Evolutionary conservation across 116 monocot genomes (phyloP).

Genomic region (Dioscorea cayenensis): DNA sequence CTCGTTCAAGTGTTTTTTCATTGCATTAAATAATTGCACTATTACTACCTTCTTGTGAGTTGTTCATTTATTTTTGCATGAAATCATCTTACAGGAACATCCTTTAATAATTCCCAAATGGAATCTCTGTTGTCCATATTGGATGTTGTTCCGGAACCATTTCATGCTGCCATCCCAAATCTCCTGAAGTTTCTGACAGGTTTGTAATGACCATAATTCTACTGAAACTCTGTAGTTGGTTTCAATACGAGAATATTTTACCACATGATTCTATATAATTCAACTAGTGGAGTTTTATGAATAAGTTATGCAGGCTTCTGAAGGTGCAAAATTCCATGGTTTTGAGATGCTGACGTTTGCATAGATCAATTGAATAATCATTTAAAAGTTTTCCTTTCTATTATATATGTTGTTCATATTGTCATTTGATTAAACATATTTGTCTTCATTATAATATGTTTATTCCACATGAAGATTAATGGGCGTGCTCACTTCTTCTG

Average conservation of each 20-base stretch:
- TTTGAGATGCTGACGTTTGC: too few relatives aligned
- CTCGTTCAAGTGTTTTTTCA: not conserved
- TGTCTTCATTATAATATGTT: too few relatives aligned
- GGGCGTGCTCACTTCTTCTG: too few relatives aligned
- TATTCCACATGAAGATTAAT: too few relatives aligned
- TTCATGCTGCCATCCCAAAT: slow-evolving; percentile 31
- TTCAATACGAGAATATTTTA: not conserved
- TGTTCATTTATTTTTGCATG: not conserved
- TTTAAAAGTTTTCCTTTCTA: too few relatives aligned
- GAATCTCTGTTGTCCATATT: slow-evolving; percentile 24
- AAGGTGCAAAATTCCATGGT: too few relatives aligned
- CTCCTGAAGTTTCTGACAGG: slow-evolving; percentile 36
- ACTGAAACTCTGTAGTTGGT: not conserved
- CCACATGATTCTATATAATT: not conserved
- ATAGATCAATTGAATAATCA: too few relatives aligned
- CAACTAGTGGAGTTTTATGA: not conserved
- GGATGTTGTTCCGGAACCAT: slow-evolving; percentile 36
- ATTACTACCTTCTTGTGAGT: not conserved
- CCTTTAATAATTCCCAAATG: slow-evolving; percentile 40
- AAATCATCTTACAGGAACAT: slow-evolving; percentile 37
- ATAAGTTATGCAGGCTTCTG: too few relatives aligned
- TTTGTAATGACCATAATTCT: slow-evolving; percentile 3
- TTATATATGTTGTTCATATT: too few relatives aligned
- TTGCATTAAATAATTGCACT: slow-evolving; percentile 3
- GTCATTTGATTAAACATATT: too few relatives aligned